A percentile compares a stretch with the other conserved stretches of the same genome.
Evolutionary conservation across 108 stramenopile species (phyloP).

Genomic region (Nitzschia palea): DNA sequence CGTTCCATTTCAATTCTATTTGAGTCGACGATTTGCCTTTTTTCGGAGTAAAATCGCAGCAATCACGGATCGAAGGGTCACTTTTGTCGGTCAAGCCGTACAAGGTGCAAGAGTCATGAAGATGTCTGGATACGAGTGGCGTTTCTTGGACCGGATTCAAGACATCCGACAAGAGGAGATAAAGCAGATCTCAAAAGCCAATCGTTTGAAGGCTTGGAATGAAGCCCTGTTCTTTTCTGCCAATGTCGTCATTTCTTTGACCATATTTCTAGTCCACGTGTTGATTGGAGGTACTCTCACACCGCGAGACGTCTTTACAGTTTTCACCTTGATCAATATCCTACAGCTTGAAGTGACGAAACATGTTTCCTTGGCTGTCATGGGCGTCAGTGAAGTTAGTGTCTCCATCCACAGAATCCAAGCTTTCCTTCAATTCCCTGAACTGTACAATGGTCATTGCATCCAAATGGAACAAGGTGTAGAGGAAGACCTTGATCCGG

Average conservation of each 20-base stretch:
- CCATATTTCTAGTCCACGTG: slow-evolving; percentile 57
- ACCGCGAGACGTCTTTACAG: slow-evolving; percentile 61
- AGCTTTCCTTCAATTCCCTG: slow-evolving; percentile 64
- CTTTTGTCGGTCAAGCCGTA: slow-evolving; percentile 81
- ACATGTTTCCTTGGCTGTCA: slow-evolving; percentile 80
- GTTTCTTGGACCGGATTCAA: slow-evolving; percentile 63
- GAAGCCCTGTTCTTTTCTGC: slow-evolving; percentile 72
- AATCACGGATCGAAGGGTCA: slow-evolving; percentile 83
- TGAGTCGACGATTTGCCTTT: slow-evolving; percentile 62
- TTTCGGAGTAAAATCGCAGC: slow-evolving; percentile 67
- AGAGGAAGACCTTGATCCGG: background rate
- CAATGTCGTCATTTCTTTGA: slow-evolving; percentile 51
- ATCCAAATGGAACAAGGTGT: background rate
- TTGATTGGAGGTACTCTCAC: slow-evolving; percentile 51
- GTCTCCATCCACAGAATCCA: slow-evolving; percentile 67
- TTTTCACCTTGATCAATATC: slow-evolving; percentile 69
- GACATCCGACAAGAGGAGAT: slow-evolving; percentile 65
- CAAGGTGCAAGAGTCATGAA: slow-evolving; percentile 82
- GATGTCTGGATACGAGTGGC: slow-evolving; percentile 76
- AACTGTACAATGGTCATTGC: slow-evolving; percentile 44
- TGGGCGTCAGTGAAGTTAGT: slow-evolving; percentile 74
- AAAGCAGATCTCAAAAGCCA: slow-evolving; percentile 59
- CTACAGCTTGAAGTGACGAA: slow-evolving; percentile 80
- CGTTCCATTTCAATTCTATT: slow-evolving; percentile 71
- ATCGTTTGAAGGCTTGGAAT: slow-evolving; percentile 63